Evolutionary conservation across 2,329 filamentous ascomycete species (phyloP).

Genomic region (Paraphoma sp.): DNA sequence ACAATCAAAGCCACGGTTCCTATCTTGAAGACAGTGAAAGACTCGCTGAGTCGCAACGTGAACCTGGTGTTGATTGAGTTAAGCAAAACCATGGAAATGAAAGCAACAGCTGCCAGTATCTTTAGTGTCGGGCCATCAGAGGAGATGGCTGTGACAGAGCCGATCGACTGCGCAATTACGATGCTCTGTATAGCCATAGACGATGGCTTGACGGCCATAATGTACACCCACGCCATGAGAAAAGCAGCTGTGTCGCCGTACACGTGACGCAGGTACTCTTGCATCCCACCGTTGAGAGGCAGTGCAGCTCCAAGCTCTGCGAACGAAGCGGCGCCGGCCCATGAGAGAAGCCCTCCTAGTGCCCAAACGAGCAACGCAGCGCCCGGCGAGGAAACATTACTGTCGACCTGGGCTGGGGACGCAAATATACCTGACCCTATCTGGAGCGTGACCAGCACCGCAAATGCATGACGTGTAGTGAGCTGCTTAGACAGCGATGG

Average conservation of each 20-base stretch:
- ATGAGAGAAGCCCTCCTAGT: constrained; percentile 66
- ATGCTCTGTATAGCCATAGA: constrained; percentile 70
- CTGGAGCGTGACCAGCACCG: constrained; percentile 68
- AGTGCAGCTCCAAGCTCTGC: constrained; percentile 70
- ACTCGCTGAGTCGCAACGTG: constrained; percentile 50
- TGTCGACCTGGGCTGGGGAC: constrained; percentile 67
- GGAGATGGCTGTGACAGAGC: constrained; percentile 51
- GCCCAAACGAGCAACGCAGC: constrained; percentile 66
- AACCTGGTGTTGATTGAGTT: constrained; percentile 54
- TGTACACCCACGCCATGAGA: constrained; percentile 70
- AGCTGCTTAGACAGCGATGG: constrained; percentile 33
- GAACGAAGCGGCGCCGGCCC: constrained; percentile 68
- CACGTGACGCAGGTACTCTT: constrained; percentile 67
- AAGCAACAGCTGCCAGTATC: constrained; percentile 46
- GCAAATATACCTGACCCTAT: constrained; percentile 72
- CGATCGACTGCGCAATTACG: constrained; percentile 60
- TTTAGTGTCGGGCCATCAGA: constrained; percentile 33
- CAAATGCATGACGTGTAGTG: constrained; percentile 55
- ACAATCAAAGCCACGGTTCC: constrained; percentile 41
- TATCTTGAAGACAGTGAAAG: constrained; percentile 51
- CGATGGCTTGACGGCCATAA: constrained; percentile 69
- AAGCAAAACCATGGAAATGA: constrained; percentile 49
- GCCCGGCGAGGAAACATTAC: constrained; percentile 68
- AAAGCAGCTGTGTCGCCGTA: constrained; percentile 69
- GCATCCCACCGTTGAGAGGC: constrained; percentile 68